phyloP scores from a whole-genome alignment of 495 filamentous ascomycete genomes.

The Daldinia bambusicola region DNA sequence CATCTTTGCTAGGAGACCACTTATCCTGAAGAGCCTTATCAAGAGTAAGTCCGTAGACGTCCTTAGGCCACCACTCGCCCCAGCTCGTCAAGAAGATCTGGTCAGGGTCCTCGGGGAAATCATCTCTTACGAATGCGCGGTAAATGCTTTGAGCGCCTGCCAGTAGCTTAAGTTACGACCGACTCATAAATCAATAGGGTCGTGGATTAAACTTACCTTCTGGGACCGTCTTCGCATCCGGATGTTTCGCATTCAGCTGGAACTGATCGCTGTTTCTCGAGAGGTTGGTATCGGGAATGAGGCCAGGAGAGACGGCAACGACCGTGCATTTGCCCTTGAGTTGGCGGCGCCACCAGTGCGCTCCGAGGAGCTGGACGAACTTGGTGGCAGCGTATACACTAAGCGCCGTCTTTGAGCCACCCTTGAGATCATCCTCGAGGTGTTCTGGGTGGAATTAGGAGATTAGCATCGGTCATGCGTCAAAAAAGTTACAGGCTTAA shows the following conservation, averaged over 20 bases:
- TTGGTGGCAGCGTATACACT: conserved; percentile 52
- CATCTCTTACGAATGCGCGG: conserved; percentile 53
- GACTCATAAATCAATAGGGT: neutral
- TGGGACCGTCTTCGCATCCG: conserved; percentile 53
- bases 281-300: conserved; percentile 54
- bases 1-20: conserved; percentile 56
- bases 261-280: conserved; percentile 27
- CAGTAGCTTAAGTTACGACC: neutral
- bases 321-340: conserved; percentile 50
- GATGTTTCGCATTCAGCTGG: conserved; percentile 29
- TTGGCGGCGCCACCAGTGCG: conserved; percentile 62
- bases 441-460: conserved; percentile 8
- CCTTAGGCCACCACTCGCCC: conserved; percentile 61
- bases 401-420: conserved; percentile 39
- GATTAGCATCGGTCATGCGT: conserved; percentile 4
- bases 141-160: conserved; percentile 54
- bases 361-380: conserved; percentile 56
- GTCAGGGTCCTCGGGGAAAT: conserved; percentile 58
- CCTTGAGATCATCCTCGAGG: conserved; percentile 50
- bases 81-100: conserved; percentile 60
- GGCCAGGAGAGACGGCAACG: conserved; percentile 58
- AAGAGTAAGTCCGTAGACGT: conserved; percentile 49
- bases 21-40: conserved; percentile 57
- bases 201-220: conserved; percentile 48
- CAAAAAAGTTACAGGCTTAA: neutral